These are phyloP conservation scores for Microdochium paspali DNA, from an alignment of 2,329 filamentous ascomycete genomes.

Conservation along the genomic window DNA sequence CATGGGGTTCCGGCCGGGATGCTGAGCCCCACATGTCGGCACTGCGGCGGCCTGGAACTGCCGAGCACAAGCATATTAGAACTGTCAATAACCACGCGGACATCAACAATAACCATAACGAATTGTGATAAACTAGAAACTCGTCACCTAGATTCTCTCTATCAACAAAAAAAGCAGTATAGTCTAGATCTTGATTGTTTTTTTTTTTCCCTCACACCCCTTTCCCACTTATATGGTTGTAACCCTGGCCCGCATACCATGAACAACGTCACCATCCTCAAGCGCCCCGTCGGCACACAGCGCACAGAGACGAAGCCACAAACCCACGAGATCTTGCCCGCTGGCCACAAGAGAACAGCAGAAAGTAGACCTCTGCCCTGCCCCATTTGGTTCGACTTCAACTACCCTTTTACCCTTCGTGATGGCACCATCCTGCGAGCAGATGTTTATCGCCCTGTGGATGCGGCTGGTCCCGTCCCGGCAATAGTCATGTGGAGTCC, in stretches of 20 bases:
- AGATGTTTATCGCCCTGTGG: slow-evolving; percentile 14
- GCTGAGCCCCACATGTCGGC: neutral
- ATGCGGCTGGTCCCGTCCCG: slow-evolving; percentile 10
- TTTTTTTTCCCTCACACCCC: neutral
- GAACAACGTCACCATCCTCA: neutral
- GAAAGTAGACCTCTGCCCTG: neutral
- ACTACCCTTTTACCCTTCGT: slow-evolving; percentile 13
- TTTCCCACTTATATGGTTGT: no score
- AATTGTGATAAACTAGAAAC: neutral
- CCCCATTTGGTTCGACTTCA: slow-evolving; percentile 8
- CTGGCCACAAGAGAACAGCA: neutral
- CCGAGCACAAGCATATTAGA: neutral
- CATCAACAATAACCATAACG: neutral
- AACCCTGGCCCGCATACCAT: no score
- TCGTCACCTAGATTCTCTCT: neutral
- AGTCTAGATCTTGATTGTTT: neutral
- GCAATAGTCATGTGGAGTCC: slow-evolving; percentile 17
- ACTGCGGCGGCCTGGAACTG: neutral
- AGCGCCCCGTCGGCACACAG: neutral
- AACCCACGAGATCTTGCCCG: neutral
- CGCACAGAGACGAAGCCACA: neutral
- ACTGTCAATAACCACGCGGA: neutral
- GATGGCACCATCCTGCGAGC: slow-evolving; percentile 14
- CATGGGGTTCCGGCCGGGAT: neutral
- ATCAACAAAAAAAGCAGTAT: neutral